These are phyloP conservation scores for Erythrophleum ivorense DNA, from an alignment of 331 rosid species.

Conservation along the genomic window DNA sequence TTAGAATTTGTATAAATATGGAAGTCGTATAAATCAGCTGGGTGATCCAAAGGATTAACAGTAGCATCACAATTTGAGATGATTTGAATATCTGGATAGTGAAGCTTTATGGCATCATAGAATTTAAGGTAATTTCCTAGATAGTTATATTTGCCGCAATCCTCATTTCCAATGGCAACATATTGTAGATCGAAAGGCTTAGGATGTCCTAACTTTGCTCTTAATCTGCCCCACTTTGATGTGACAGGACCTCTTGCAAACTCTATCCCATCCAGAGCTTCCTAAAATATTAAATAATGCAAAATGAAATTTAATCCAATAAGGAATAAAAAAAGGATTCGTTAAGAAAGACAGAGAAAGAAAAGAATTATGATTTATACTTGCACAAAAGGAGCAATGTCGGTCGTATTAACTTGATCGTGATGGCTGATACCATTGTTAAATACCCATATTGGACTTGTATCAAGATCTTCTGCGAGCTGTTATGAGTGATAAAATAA, in stretches of 20 bases:
- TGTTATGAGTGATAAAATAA: neutral
- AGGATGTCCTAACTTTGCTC: neutral
- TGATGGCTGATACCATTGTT: neutral
- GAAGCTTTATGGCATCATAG: slow-evolving; percentile 60
- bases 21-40: slow-evolving; percentile 81
- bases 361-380: neutral
- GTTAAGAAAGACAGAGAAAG: neutral
- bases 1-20: slow-evolving; percentile 71
- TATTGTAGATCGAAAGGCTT: neutral
- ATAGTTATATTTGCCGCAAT: neutral
- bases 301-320: neutral
- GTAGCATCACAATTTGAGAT: slow-evolving; percentile 89
- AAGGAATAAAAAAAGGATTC: neutral
- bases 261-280: neutral
- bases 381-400: neutral
- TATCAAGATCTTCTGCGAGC: neutral
- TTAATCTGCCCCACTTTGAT: neutral
- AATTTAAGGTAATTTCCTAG: slow-evolving; percentile 67
- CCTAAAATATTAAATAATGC: neutral
- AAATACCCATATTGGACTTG: neutral
- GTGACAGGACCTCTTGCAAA: neutral
- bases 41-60: slow-evolving; percentile 72
- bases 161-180: neutral
- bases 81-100: slow-evolving; percentile 80
- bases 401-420: neutral